Base-by-base conservation (phyloP, 805 yeast species). In the Yamadazyma nakazawae region DNA sequence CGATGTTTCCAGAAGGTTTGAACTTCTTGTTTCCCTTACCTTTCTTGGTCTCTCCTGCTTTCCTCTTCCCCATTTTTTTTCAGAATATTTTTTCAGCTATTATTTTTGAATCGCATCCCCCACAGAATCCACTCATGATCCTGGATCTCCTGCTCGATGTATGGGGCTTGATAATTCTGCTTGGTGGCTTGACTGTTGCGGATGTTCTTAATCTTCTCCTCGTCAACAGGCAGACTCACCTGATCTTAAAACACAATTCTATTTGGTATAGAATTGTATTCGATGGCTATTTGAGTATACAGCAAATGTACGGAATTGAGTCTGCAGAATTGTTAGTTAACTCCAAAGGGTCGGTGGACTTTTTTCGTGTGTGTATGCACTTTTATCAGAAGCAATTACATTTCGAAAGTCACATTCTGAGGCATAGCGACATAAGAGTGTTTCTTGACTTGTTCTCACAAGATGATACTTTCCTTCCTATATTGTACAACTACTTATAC, bases 1-100 rank as follows among this genome's bases (percentile, higher is more conserved):
- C 97, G 16, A 91, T 64, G 45, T 80, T 69, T 8, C 80, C 80
- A 2, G 69, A 59, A 16, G 73, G 69, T 54, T 78, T 79, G 63
- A 70, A 79, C 63, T 71, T 68, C 60, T 72, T 74, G 40, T 35
- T 25, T 12, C 25, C 39, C 58, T 56, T 54, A 37, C 53, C 53
- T 34, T 62, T 59, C 8, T 61, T 63, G 13, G 45, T 50, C 21
- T 48, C 47, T 16, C 46, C 56, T 17, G 59, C 60, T 18, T 53
- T 56, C 52, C 70, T 65, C 47, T 62, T 66, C 25, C 66, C 66
- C 70, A 64, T 62, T 19, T 21, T 32, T 21, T 19, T 6, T 42
- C 41, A 19, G 28, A 30, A 12, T n/a, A 34, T 7, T 34, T 34
- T 34, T 34, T 34, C 37, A 34, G n/a, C 9, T n/a, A 14, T 5